Evolutionary conservation across 2,329 filamentous ascomycete species (phyloP).

Genomic region (Myriosclerotinia duriaeana): DNA sequence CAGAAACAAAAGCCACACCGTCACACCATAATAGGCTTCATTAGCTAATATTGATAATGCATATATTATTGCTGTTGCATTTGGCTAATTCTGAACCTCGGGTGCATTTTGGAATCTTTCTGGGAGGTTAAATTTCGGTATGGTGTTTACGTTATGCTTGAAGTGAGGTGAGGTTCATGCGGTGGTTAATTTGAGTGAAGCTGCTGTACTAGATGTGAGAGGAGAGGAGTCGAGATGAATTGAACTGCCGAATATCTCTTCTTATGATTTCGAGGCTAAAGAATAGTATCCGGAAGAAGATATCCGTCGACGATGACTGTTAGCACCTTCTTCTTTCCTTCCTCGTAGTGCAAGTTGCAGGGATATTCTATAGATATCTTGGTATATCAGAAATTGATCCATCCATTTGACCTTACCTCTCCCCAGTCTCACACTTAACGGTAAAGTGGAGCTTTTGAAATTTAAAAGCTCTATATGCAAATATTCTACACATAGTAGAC

Average conservation of each 20-base stretch:
- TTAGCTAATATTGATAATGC: slow-evolving; percentile 9
- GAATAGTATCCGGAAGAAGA: not conserved
- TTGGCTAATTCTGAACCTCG: not conserved
- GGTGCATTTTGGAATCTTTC: not conserved
- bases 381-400: not conserved
- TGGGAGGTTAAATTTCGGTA: not conserved
- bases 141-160: not conserved
- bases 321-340: not conserved
- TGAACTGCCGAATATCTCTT: not conserved
- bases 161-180: not conserved
- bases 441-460: no score
- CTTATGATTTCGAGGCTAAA: not conserved
- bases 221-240: not conserved
- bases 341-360: not conserved
- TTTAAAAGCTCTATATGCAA: not conserved
- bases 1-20: not conserved
- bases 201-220: not conserved
- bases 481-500: not conserved
- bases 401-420: not conserved
- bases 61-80: not conserved
- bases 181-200: not conserved
- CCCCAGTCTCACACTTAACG: no score
- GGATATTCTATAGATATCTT: not conserved
- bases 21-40: not conserved
- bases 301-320: not conserved